Evolutionary conservation across 768 basidiomycete species (phyloP).

Genomic region (Podaxis sp.): DNA sequence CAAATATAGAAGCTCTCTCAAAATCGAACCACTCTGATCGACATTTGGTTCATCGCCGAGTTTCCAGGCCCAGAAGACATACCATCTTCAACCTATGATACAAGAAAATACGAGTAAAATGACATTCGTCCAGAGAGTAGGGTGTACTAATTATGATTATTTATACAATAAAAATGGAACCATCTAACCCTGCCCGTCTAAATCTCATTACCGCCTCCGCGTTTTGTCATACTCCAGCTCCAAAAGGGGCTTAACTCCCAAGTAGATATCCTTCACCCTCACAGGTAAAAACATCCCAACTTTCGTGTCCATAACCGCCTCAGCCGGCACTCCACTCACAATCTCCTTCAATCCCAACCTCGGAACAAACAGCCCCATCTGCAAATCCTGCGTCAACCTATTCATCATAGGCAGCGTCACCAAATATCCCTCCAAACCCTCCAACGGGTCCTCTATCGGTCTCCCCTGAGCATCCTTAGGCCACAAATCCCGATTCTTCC

Average conservation of each 20-base stretch:
- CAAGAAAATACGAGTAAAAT: not conserved
- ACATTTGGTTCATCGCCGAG: not conserved
- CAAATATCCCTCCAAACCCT: conserved; percentile 22
- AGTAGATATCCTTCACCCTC: conserved; percentile 24
- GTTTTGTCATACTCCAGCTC: conserved; percentile 14
- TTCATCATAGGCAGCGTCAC: conserved; percentile 15
- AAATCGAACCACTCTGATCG: conserved; percentile 31
- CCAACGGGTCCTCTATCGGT: conserved; percentile 22
- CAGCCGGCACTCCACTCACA: not conserved
- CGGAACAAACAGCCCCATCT: conserved; percentile 21
- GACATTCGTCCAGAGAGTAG: not conserved
- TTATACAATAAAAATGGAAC: not conserved
- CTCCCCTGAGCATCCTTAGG: not conserved
- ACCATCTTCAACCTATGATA: not conserved
- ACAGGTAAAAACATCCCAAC: conserved; percentile 16
- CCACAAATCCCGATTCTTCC: conserved; percentile 9
- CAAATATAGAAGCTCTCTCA: conserved; percentile 19
- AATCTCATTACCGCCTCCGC: not conserved
- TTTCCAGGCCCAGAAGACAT: not conserved
- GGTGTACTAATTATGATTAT: conserved; percentile 4
- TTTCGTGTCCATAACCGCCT: not conserved
- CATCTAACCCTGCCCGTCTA: not conserved
- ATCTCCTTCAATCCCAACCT: conserved; percentile 22
- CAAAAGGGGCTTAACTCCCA: conserved; percentile 28
- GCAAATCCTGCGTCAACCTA: conserved; percentile 5